phyloP scores from a whole-genome alignment of 2,329 filamentous ascomycete species.

The Diaporthe humulicola region DNA sequence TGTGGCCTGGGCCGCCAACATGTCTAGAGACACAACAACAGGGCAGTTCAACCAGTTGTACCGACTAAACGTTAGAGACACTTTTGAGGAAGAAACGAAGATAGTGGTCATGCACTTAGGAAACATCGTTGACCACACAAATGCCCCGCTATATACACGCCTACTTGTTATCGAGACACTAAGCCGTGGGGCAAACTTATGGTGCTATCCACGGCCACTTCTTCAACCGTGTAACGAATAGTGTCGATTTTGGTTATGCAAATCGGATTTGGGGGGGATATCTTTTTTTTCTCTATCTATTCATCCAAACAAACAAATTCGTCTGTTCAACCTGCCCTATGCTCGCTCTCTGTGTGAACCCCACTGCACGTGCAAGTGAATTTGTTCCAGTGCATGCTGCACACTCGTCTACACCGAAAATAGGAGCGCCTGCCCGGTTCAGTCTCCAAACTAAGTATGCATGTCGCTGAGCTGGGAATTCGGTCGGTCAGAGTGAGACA shows the following conservation, averaged over 20 bases:
- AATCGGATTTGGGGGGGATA: constrained; percentile 38
- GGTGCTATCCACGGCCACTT: too few species aligned
- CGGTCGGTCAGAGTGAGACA: not conserved
- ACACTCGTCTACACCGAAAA: not conserved
- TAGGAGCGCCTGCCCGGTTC: not conserved
- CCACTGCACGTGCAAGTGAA: not conserved
- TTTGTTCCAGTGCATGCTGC: not conserved
- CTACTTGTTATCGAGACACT: not conserved
- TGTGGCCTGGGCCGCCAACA: not conserved
- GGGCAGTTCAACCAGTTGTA: not conserved
- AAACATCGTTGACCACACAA: not conserved
- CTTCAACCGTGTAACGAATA: not conserved
- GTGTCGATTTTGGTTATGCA: not conserved
- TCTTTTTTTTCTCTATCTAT: constrained; percentile 33
- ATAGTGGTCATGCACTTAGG: not conserved
- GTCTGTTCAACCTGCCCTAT: not conserved
- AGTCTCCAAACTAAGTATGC: constrained; percentile 6
- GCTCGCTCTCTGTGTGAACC: not conserved
- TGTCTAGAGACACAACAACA: not conserved
- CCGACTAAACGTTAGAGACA: too few species aligned
- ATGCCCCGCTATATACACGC: not conserved
- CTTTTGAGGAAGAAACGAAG: not conserved
- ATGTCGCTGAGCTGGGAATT: not conserved
- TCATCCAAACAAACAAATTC: constrained; percentile 7
- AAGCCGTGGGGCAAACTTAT: not conserved